phyloP scores from a whole-genome alignment of 345 rosid genomes.

The Camelina neglecta region DNA sequence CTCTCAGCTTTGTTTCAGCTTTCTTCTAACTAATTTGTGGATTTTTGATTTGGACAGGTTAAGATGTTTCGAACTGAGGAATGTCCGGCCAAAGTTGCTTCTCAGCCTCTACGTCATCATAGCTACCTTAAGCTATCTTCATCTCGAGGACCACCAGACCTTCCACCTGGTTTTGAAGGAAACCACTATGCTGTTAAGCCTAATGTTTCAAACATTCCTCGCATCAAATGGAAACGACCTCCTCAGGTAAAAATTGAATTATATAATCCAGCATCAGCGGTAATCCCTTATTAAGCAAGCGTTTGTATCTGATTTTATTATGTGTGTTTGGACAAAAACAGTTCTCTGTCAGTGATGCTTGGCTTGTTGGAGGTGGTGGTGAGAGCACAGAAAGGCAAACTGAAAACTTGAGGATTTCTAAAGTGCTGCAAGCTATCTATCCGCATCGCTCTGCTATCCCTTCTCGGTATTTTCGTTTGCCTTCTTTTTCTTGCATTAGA shows the following conservation, averaged over 20 bases:
- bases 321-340: conserved; percentile 31
- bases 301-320: not conserved
- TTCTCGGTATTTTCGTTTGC: conserved; percentile 44
- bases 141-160: conserved; percentile 34
- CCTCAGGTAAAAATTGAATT: conserved; percentile 43
- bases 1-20: not conserved
- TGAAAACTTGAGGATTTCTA: conserved; percentile 54
- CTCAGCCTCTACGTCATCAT: conserved; percentile 36
- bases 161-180: conserved; percentile 61
- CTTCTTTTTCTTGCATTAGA: not conserved
- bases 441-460: conserved; percentile 57
- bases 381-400: conserved; percentile 56
- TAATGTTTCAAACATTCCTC: conserved; percentile 45
- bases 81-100: conserved; percentile 56
- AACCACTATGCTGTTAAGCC: conserved; percentile 12
- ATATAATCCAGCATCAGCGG: not conserved
- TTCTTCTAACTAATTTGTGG: conserved; percentile 6
- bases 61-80: conserved; percentile 55
- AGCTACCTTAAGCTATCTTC: conserved; percentile 34
- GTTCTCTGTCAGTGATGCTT: conserved; percentile 47
- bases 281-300: not conserved
- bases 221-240: conserved; percentile 56
- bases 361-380: conserved; percentile 59
- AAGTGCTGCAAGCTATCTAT: conserved; percentile 59
- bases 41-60: conserved; percentile 47